Base-by-base conservation (phyloP, 495 filamentous ascomycete genomes). In the Chaetomium tenue region DNA sequence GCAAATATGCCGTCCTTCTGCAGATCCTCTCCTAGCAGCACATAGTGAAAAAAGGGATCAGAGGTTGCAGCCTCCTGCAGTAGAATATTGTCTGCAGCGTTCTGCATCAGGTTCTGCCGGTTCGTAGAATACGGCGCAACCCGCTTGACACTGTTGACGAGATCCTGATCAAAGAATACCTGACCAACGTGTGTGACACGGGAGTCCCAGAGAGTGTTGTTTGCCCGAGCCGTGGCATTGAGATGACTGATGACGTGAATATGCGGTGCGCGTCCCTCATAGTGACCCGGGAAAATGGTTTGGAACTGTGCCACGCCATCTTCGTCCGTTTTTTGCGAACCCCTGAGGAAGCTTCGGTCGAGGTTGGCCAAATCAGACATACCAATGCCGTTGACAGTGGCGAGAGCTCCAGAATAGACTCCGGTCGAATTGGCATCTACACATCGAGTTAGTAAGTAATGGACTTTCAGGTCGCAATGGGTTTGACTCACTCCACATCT, bases 141-240 rank as follows among this genome's bases (percentile, higher is more conserved):
- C 30, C 70, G 70, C 65, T 87, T 82, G 59, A 84, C 81, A 2
- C 66, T 76, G 25, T 61, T 52, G 37, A 75, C 60, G 6, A 89
- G 78, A 37, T 77, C 72, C 65, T 86, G 78, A 67, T 86, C 83
- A 62, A 82, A 89, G 82, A 85, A 89, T 44, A 87, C 57, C 69
- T 89, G 85, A 25, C 86, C 85, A 50, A 87, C 75, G 71, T 88
- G 83, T 0, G 80, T 74, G n/a, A 83, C 79, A 0, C 64, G 63
- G 15, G 81, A 83, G 51, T 78, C 79, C 20, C 70, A 75, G 55
- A 82, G 71, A 47, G 81, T 85, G 68, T 79, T 79, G 75, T 85
- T 87, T 15, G 75, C 61, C 7, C 13, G 23, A 15, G 16, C 9
- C 0, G 12, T 22, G 5, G 76, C 79, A 54, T 81, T 74, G 28